phyloP scores from a whole-genome alignment of 305 asterid genomes.

The Fraxinus baroniana region DNA sequence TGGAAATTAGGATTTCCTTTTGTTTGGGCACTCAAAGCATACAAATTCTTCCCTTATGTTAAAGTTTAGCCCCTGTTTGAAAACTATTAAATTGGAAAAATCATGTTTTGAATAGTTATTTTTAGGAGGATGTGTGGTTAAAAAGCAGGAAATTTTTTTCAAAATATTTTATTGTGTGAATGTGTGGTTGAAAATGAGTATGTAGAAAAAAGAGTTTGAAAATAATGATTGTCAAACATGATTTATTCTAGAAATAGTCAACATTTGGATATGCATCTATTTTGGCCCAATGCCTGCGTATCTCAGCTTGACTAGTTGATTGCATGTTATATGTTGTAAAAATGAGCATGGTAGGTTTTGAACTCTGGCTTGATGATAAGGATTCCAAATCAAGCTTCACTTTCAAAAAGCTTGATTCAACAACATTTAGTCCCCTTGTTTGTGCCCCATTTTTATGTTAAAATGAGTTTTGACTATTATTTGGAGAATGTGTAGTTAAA shows the following conservation, averaged over 20 bases:
- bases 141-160: no score
- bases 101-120: no score
- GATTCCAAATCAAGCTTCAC: neutral
- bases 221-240: no score
- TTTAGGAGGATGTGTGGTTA: no score
- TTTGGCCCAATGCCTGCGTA: neutral
- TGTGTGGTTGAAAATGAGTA: no score
- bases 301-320: neutral
- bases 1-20: neutral
- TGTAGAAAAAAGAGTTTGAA: no score
- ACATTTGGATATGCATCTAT: neutral
- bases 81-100: no score
- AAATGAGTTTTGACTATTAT: no score
- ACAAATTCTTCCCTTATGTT: neutral
- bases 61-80: no score
- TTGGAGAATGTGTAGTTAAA: no score
- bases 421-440: neutral
- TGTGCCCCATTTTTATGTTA: no score
- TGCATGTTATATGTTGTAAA: neutral
- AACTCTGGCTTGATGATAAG: neutral
- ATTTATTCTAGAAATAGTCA: neutral
- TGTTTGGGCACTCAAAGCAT: neutral
- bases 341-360: neutral
- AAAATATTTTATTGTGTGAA: no score
- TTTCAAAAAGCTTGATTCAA: neutral